A percentile compares a stretch with the other conserved stretches of the same genome.
These are phyloP conservation scores for Straminergon stramineum DNA, from an alignment of 225 moss, liverwort and hornwort genomes.

Conservation along the genomic window DNA sequence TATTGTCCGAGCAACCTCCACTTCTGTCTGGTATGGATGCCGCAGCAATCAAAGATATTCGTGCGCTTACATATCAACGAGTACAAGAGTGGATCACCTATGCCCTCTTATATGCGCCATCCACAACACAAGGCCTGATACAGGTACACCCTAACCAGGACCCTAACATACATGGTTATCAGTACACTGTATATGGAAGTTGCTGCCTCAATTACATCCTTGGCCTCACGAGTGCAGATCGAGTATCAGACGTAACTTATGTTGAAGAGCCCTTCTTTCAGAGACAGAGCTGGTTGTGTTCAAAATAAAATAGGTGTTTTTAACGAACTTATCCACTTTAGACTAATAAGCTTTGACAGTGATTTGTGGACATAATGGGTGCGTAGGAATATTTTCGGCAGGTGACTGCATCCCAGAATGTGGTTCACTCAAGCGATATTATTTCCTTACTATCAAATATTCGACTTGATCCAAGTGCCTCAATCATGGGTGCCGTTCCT, in stretches of 20 bases:
- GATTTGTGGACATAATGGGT: neutral
- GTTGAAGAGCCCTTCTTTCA: neutral
- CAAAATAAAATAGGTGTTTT: neutral
- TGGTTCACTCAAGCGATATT: conserved; percentile 67
- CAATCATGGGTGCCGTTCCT: conserved; percentile 57
- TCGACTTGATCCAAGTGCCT: conserved; percentile 43
- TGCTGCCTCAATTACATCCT: neutral
- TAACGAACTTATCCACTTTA: neutral
- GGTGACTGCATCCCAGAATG: conserved; percentile 66
- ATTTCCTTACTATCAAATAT: conserved; percentile 61
- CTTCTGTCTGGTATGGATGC: conserved; percentile 36
- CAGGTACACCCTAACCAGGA: conserved; percentile 35
- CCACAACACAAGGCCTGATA: conserved; percentile 82
- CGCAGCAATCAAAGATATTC: conserved; percentile 29
- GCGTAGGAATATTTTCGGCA: conserved; percentile 79
- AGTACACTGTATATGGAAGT: neutral
- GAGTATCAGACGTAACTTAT: neutral
- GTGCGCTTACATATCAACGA: conserved; percentile 49
- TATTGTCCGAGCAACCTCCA: conserved; percentile 51
- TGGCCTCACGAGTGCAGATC: neutral
- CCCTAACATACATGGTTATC: neutral
- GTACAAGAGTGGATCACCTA: conserved; percentile 81
- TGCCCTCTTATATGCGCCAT: conserved; percentile 64
- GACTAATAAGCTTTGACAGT: neutral
- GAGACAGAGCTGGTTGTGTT: neutral